Evolutionary conservation across 257 asterid species (phyloP), one percentile per base, ranked within the genome.

Genomic region (Nicotiana otophora): DNA sequence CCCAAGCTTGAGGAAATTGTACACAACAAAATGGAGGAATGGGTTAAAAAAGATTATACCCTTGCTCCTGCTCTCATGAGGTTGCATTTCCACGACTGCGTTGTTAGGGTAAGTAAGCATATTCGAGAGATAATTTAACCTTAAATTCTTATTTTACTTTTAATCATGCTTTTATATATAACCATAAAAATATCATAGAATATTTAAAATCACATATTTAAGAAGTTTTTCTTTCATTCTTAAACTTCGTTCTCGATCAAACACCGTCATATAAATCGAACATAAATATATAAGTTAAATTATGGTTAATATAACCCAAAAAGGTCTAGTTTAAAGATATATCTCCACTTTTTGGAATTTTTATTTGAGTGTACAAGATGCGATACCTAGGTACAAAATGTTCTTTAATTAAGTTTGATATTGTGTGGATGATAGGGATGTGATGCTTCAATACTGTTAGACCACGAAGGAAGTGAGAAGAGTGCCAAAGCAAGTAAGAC

Each of bases 41-140:
- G 97, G 99, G 80, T 91, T 81, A 77, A 81, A 63, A 81, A 12
- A 10, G 99, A 95, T 63, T 66, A 74, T 84, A 89, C 97, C 0
- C 54, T 95, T 82, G 98, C 97, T 74, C 87, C 98, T 4, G 85
- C 91, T 81, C 86, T 95, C 85, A 90, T 93, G 34, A 95, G 97
- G 84, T 90, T 93, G 82, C 98, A 93, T 70, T 95, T 92, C 81
- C 98, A 93, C 34, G 98, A 95, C 83, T 93, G 98, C 26, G 89
- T 88, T 78, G 87, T 91, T 17, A 91, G 97, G 97, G 98, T 95
- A 86, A 30, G 61, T 39, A 30, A n/a, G 8, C 17, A 66, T 66
- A 61, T 61, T 0, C 4, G 33, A 31, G 33, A 31, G 33, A 31
- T 31, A 31, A 4, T 34, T 34, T 34, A 34, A 5, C 39, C 7